Percentiles rank a stretch among this genome's conserved stretches.
phyloP scores from a whole-genome alignment of 2,329 filamentous ascomycete genomes.

The Xylaria sp. region DNA sequence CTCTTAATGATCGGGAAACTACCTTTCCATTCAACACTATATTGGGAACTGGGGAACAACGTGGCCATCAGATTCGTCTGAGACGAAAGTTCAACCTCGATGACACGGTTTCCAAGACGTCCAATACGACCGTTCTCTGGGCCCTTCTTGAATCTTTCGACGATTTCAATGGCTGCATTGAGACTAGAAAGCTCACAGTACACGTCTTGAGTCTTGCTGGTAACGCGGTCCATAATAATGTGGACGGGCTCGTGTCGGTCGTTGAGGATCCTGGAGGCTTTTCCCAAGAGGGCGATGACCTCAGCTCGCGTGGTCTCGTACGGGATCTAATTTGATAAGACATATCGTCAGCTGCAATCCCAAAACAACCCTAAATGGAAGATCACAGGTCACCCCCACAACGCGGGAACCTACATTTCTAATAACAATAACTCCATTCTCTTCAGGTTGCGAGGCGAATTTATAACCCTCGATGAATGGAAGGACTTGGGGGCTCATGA shows the following conservation, averaged over 20 bases:
- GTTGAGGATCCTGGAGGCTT: conserved; percentile 55
- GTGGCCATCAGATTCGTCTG: conserved; percentile 68
- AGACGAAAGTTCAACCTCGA: conserved; percentile 67
- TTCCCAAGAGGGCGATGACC: conserved; percentile 58
- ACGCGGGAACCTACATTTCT: conserved; percentile 58
- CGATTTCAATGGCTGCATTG: conserved; percentile 59
- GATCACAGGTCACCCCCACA: neutral
- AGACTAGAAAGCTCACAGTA: conserved; percentile 58
- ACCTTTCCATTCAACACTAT: conserved; percentile 66
- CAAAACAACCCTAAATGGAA: neutral
- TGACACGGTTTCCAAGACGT: conserved; percentile 67
- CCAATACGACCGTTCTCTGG: conserved; percentile 50
- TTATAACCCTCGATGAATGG: conserved; percentile 26
- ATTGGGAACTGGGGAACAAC: conserved; percentile 67
- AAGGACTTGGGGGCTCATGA: conserved; percentile 24
- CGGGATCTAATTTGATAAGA: conserved; percentile 52
- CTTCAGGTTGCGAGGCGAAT: neutral
- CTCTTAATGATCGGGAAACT: conserved; percentile 55
- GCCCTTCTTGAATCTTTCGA: conserved; percentile 40
- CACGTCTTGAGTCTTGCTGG: conserved; percentile 59
- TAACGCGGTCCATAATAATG: conserved; percentile 61
- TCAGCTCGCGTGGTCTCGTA: conserved; percentile 55
- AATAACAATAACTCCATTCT: conserved; percentile 60
- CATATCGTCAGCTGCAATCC: conserved; percentile 13
- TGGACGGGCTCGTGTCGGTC: conserved; percentile 58